Evolutionary conservation across 2,329 filamentous ascomycete genomes (phyloP), one percentile per base, ranked within the genome.

Genomic region (Thelonectria discophora): DNA sequence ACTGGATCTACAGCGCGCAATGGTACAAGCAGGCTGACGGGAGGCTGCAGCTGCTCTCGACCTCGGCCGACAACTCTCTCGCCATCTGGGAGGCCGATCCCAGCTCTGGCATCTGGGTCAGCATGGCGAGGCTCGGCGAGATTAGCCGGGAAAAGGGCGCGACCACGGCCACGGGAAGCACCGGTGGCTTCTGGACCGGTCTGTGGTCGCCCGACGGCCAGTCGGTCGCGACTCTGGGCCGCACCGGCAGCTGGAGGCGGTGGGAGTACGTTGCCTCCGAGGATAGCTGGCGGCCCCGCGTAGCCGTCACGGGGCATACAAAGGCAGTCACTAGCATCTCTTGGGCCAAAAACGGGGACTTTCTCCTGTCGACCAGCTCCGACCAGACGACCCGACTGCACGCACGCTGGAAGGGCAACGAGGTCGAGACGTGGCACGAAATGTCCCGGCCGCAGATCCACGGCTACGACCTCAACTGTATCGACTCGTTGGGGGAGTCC

Each of bases 391-490:
- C 94, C 3, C 86, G 95, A 50, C 83, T 98, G 18, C 92, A 94
- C 75, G 90, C 92, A 1, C 81, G 88, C 71, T 98, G 94, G 95
- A 85, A 84, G 62, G 81, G 82, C 17, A 60, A 70, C 6, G 67
- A 65, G 7, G 56, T 58, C 5, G 65, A 70, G 27, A 93, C 92
- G 11, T 99, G 95, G 95, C 94, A 98, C 77, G 95, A 99, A 76
- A 93, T 98, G 81, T 90, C 94, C 1, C 85, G 95, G 51, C 95
- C 95, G 4, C 95, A 99, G 75, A 99, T 99, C 66, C 95, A 99
- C 75, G 95, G 95, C 39, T 99, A 99, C 76, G 94, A 99, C 75
- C 84, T 99, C 56, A 99, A 98, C 80, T 98, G 95, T 76, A 89
- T 98, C 65, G 91, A 93, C 72, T 86, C 88, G 0, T 82, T 97